A percentile compares a stretch with the other conserved stretches of the same genome.
Conservation (phyloP, 495 filamentous ascomycete genomes). For the Zalerion maritima region DNA sequence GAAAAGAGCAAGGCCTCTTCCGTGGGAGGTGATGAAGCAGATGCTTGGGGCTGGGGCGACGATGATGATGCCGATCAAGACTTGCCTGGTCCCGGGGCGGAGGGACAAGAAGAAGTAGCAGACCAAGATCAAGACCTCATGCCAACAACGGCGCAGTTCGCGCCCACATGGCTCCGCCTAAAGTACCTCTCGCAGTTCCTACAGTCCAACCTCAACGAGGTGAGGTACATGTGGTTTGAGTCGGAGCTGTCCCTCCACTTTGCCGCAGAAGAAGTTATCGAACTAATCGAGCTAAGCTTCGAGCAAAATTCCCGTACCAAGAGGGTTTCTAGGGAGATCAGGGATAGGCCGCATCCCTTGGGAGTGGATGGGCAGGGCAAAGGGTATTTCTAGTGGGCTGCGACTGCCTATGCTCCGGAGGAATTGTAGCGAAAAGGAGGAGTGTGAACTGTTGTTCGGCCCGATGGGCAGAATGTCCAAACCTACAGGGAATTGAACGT, state of each 20-base stretch:
- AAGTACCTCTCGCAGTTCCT: conserved; percentile 80
- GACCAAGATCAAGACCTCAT: too few relatives aligned
- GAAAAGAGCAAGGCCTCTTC: too few relatives aligned
- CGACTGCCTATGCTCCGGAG: too few relatives aligned
- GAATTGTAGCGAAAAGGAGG: too few relatives aligned
- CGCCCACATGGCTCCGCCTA: conserved; percentile 73
- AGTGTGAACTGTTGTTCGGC: too few relatives aligned
- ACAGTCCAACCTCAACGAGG: conserved; percentile 78
- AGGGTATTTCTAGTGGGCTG: too few relatives aligned
- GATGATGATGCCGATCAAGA: conserved; percentile 11
- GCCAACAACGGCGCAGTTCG: conserved; percentile 65
- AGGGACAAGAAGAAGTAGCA: conserved; percentile 17
- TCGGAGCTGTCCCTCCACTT: conserved; percentile 76
- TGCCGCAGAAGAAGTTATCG: conserved; percentile 67
- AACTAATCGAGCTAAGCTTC: conserved; percentile 79
- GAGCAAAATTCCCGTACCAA: conserved; percentile 70
- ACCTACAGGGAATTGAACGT: too few relatives aligned
- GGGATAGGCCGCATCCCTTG: conserved; percentile 25
- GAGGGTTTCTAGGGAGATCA: conserved; percentile 67
- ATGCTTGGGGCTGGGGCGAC: conserved; percentile 15
- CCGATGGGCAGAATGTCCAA: too few relatives aligned
- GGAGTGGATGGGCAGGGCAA: too few relatives aligned
- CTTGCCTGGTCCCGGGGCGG: too few relatives aligned
- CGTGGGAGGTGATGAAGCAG: conserved; percentile 15
- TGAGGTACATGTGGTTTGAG: conserved; percentile 77